Evolutionary conservation across 2,329 filamentous ascomycete species (phyloP), one percentile per base, ranked within the genome.

Genomic region (Paramyrothecium roridum): DNA sequence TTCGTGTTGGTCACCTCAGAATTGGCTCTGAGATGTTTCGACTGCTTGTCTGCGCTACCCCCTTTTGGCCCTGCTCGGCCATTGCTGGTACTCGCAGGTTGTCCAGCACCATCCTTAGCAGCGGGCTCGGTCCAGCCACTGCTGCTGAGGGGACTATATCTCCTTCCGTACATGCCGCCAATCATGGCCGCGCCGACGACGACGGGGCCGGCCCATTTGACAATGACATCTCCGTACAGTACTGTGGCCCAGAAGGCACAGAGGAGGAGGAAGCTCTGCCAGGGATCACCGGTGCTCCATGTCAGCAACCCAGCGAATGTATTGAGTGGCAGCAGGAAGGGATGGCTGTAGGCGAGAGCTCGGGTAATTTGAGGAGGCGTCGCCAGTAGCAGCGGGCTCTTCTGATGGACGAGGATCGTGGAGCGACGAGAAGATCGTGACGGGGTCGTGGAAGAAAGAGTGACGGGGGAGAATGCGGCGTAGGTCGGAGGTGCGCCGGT

Each of bases 311-410:
- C 95, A 3, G 84, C 88, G 17, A 96, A 73, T 67, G 89, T 90
- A 71, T 97, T 98, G 55, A 98, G 78, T 7, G 93, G 92, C 8
- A 96, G 78, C 8, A 99, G 80, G 69, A 97, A 98, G 0, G 95
- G 93, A 69, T 99, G 93, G 60, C 93, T 96, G 71, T 98, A 97
- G 60, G 93, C 93, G 57, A 99, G 81, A 16, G 93, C 93, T 63
- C 95, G 86, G 2, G 95, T 99, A 70, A 99, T 88, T 69, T 96
- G 91, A 2, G 95, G 95, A 47, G 95, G 95, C 11, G 95, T 99
- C 17, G 93, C 92, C 57, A 96, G 87, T 19, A 99, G 82, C 48
- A 99, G 76, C 12, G 95, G 95, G 17, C 91, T 96, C 75, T 98
- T 99, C 72, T 96, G 93, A 73, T 98, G 93, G 20, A 99, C 93